Conservation (phyloP, 345 rosid genomes). For the Hibiscus mutabilis region DNA sequence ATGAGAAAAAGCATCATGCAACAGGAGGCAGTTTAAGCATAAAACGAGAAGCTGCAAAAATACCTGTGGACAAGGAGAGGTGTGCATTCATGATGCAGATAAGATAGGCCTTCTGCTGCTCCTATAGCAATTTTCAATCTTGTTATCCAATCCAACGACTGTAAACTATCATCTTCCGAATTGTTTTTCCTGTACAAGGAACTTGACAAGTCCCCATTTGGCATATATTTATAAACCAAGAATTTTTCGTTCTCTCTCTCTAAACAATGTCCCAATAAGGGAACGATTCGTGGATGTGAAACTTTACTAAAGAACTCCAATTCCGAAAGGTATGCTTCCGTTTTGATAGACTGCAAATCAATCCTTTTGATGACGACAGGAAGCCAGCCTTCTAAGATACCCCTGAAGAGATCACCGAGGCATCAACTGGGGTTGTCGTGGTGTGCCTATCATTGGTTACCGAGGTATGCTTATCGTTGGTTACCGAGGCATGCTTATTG, state of each 20-base stretch:
- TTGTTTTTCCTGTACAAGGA: constrained; percentile 58
- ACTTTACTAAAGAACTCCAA: constrained; percentile 77
- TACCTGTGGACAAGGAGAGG: constrained; percentile 98
- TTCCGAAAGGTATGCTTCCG: constrained; percentile 58
- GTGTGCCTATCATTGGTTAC: too few relatives aligned
- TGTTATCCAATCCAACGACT: constrained; percentile 95
- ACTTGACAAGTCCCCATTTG: constrained; percentile 73
- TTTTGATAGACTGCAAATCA: constrained; percentile 41
- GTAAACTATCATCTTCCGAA: constrained; percentile 58
- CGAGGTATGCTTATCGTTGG: too few relatives aligned
- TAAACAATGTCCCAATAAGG: constrained; percentile 74
- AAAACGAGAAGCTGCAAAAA: background rate
- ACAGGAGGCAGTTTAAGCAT: background rate
- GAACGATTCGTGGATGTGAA: constrained; percentile 71
- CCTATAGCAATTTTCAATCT: constrained; percentile 92
- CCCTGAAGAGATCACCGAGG: constrained; percentile 79
- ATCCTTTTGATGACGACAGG: constrained; percentile 68
- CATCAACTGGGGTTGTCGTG: too few relatives aligned
- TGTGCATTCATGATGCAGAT: constrained; percentile 84
- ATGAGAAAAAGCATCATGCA: background rate
- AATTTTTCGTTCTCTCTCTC: constrained; percentile 78
- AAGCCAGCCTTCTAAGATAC: constrained; percentile 50
- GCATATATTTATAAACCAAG: constrained; percentile 80
- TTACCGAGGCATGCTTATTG: too few relatives aligned
- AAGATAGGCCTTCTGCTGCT: constrained; percentile 81